Percentiles rank a stretch among this genome's conserved stretches.
phyloP scores from a whole-genome alignment of 2,329 filamentous ascomycete genomes.

The Moelleriella libera region DNA sequence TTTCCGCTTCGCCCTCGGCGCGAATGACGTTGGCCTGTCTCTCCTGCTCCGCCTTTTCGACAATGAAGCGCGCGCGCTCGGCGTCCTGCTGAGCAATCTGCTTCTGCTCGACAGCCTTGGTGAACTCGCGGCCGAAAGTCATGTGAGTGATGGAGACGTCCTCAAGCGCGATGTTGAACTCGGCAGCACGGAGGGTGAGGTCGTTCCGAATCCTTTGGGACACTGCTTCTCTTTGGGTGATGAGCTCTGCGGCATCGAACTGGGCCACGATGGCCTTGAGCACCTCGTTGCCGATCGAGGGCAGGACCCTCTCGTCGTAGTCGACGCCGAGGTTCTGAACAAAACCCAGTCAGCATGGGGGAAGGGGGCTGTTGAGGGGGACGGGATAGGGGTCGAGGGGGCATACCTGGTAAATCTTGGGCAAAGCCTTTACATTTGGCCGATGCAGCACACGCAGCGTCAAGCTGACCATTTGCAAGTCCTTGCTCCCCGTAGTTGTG shows the following conservation, averaged over 20 bases:
- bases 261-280: slow-evolving; percentile 97
- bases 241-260: slow-evolving; percentile 96
- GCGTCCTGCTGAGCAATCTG: slow-evolving; percentile 99
- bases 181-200: slow-evolving; percentile 78
- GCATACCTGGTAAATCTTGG: slow-evolving; percentile 92
- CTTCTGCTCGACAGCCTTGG: slow-evolving; percentile 97
- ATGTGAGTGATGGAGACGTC: slow-evolving; percentile 99
- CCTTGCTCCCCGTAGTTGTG: slow-evolving; percentile 95
- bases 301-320: slow-evolving; percentile 96
- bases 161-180: slow-evolving; percentile 98
- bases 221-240: slow-evolving; percentile 96
- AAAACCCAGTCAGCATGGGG: background rate
- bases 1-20: slow-evolving; percentile 94
- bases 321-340: slow-evolving; percentile 84
- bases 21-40: slow-evolving; percentile 96
- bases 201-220: slow-evolving; percentile 87
- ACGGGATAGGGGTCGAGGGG: background rate
- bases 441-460: slow-evolving; percentile 90
- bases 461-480: slow-evolving; percentile 99
- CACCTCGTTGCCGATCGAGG: slow-evolving; percentile 98
- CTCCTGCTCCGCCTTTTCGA: slow-evolving; percentile 98
- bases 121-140: slow-evolving; percentile 99
- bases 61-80: slow-evolving; percentile 92
- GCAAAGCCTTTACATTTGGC: slow-evolving; percentile 81
- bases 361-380: no score